Base-by-base conservation (phyloP, 2,329 filamentous ascomycete species). In the Conoideocrella luteorostrata region DNA sequence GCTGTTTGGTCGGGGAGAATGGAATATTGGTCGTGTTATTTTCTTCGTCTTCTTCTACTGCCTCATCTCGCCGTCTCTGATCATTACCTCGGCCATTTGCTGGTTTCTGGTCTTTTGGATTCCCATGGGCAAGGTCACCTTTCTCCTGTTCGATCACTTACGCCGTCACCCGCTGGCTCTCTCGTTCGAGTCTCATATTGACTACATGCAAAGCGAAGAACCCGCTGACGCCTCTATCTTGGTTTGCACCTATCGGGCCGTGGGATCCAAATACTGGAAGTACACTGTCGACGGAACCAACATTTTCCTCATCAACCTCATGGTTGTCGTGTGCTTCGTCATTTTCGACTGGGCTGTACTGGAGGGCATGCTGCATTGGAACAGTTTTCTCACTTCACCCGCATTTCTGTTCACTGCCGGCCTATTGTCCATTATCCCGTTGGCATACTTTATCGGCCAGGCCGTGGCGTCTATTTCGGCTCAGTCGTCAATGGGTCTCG, bases 31-130 rank as follows among this genome's bases (percentile, higher is more conserved):
- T 45, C 83, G 93, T 41, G 87, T 98, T 52, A 83, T 97, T 57
- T 98, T 96, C 74, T 98, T 96, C 69, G 58, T 89, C 50, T 91
- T 94, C 71, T 98, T 97, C 71, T 97, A 96, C 68, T 87, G 88
- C 55, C 71, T 97, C 47, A 82, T 98, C 51, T 88, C 86, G 4
- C 93, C 93, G 2, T 78, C 86, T 17, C 76, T 97, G 51, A 83
- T 97, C 53, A 57, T 95, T 34, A 89, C 93, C 28, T 95, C 89
- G 7, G 80, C 78, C 21, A 77, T 95, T 47, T 98, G 93, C 68
- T 98, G 91, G 90, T 84, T 98, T 58, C 66, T 97, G 52, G 93
- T 98, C 46, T 98, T 98, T 69, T 90, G 83, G 72, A 98, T 98
- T 43, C 94, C 93, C 7, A 98, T 98, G 93, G 94, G 90, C 56